These are phyloP conservation scores for Auriscalpium microsporum DNA, from an alignment of 768 basidiomycete genomes.

Conservation along the genomic window DNA sequence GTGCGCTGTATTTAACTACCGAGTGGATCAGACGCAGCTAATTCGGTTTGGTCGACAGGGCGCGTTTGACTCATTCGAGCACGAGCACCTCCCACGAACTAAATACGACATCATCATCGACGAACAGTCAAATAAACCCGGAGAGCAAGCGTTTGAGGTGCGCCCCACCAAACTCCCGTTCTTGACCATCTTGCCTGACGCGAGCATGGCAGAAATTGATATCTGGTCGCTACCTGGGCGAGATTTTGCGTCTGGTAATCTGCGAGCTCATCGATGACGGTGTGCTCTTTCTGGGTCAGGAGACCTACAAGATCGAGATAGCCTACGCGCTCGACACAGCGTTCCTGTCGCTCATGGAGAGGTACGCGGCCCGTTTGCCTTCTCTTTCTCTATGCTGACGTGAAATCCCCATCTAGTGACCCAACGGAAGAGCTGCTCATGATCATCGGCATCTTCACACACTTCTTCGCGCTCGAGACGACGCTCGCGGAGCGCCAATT, in stretches of 20 bases:
- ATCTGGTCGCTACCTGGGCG: slow-evolving; percentile 91
- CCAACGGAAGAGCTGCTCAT: slow-evolving; percentile 94
- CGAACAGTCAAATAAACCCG: slow-evolving; percentile 91
- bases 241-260: slow-evolving; percentile 91
- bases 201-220: slow-evolving; percentile 70
- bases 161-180: slow-evolving; percentile 4
- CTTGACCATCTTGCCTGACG: too few species aligned
- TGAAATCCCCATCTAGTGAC: slow-evolving; percentile 44
- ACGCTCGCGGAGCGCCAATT: slow-evolving; percentile 95
- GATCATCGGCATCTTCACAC: slow-evolving; percentile 93
- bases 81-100: slow-evolving; percentile 90
- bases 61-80: slow-evolving; percentile 93
- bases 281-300: slow-evolving; percentile 94
- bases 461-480: slow-evolving; percentile 95
- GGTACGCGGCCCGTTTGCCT: slow-evolving; percentile 32
- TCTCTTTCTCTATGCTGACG: background rate
- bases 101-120: slow-evolving; percentile 93
- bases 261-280: slow-evolving; percentile 96
- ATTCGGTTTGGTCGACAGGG: slow-evolving; percentile 41
- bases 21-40: too few species aligned
- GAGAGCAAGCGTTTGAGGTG: slow-evolving; percentile 90
- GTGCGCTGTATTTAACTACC: slow-evolving; percentile 11
- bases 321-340: slow-evolving; percentile 93
- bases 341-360: slow-evolving; percentile 95
- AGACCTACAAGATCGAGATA: slow-evolving; percentile 96